A percentile compares a stretch with the other conserved stretches of the same genome.
phyloP scores from a whole-genome alignment of 441 rosid genomes.

The Omphalea diandra region DNA sequence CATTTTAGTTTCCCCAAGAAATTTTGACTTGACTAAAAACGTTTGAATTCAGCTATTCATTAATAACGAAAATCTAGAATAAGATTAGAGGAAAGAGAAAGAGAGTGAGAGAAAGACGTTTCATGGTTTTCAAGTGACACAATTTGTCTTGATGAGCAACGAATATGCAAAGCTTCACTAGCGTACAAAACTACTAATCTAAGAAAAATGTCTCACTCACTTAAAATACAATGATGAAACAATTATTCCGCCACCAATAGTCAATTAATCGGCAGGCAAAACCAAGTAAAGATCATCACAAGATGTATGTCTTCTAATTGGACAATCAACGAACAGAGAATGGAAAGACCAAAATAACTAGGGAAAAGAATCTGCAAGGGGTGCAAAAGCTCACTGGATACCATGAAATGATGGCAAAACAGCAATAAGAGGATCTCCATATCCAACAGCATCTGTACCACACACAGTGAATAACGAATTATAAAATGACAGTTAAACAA shows the following conservation, averaged over 20 bases:
- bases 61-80: no score
- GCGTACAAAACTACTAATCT: neutral
- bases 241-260: slow-evolving; percentile 17
- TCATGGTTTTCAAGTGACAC: neutral
- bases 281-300: slow-evolving; percentile 11
- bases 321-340: slow-evolving; percentile 14
- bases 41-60: no score
- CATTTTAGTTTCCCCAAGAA: no score
- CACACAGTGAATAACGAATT: neutral
- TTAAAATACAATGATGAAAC: slow-evolving; percentile 1
- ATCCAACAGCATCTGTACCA: slow-evolving; percentile 72
- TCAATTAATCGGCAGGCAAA: slow-evolving; percentile 8
- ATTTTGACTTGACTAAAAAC: no score
- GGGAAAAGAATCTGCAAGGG: slow-evolving; percentile 19
- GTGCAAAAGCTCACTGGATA: slow-evolving; percentile 47
- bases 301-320: slow-evolving; percentile 18
- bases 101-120: no score
- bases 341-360: slow-evolving; percentile 12
- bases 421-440: slow-evolving; percentile 83
- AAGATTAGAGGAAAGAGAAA: no score
- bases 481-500: neutral
- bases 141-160: slow-evolving; percentile 5
- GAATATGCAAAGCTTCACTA: neutral
- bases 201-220: slow-evolving; percentile 1
- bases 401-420: slow-evolving; percentile 79